Evolutionary conservation across 2,329 filamentous ascomycete genomes (phyloP).

Genomic region (Metarhizium robertsii): DNA sequence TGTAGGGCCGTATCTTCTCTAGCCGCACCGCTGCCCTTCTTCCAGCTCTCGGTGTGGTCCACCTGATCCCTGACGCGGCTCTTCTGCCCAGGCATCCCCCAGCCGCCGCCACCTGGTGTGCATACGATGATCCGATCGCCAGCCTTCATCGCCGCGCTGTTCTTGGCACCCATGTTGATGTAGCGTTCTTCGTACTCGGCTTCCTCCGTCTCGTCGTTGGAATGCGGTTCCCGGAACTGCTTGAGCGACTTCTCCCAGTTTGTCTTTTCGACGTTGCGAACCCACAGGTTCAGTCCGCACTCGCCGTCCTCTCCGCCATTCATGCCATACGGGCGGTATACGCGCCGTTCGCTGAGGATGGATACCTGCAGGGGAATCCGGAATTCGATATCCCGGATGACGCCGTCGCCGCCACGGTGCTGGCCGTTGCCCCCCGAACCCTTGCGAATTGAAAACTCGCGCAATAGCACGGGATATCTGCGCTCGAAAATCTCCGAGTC

Average conservation of each 20-base stretch:
- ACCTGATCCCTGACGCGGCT: constrained; percentile 37
- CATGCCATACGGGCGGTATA: constrained; percentile 58
- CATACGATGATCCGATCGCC: constrained; percentile 71
- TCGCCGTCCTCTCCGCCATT: constrained; percentile 71
- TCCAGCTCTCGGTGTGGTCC: constrained; percentile 48
- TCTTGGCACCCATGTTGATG: constrained; percentile 72
- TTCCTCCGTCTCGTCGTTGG: constrained; percentile 18
- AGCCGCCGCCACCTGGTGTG: constrained; percentile 73
- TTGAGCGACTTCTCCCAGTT: constrained; percentile 37
- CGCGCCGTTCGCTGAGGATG: constrained; percentile 68
- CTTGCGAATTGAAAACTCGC: constrained; percentile 57
- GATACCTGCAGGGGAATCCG: constrained; percentile 66
- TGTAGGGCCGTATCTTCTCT: constrained; percentile 52
- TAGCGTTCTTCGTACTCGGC: constrained; percentile 47
- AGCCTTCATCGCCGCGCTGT: constrained; percentile 64
- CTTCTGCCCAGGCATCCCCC: constrained; percentile 53
- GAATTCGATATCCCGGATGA: constrained; percentile 71
- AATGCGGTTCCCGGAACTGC: constrained; percentile 23
- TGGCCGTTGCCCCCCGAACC: constrained; percentile 57
- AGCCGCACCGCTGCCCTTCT: constrained; percentile 45
- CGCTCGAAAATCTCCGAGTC: constrained; percentile 36
- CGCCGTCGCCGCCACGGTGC: constrained; percentile 63
- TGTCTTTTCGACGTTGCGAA: constrained; percentile 57
- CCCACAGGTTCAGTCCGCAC: constrained; percentile 82
- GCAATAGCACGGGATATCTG: constrained; percentile 61